Conservation (phyloP, 768 basidiomycete genomes). For the Cystofilobasidium ferigula region DNA sequence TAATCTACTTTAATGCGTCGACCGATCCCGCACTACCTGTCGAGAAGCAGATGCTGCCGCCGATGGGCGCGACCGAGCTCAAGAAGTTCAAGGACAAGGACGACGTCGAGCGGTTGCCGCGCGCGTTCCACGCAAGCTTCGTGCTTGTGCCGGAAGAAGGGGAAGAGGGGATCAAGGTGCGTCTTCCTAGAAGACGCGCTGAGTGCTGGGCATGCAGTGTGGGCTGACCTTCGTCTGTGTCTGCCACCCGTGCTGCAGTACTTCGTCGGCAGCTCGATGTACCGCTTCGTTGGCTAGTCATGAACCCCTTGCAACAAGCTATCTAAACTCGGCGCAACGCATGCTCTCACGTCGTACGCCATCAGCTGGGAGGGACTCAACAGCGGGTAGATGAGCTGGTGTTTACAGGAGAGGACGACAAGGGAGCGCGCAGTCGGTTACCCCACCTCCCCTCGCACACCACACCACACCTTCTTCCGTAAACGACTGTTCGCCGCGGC, state of each 20-base stretch:
- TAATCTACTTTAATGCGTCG: constrained; percentile 16
- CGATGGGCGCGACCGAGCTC: constrained; percentile 17
- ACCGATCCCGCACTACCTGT: constrained; percentile 5
- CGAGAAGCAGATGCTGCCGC: neutral
- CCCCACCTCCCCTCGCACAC: neutral
- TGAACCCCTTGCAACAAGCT: no score
- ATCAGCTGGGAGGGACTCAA: no score
- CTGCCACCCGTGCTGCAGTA: constrained; percentile 10
- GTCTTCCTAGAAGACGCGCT: neutral
- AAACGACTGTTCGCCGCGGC: no score
- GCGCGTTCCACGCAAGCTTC: constrained; percentile 25
- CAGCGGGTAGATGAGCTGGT: no score
- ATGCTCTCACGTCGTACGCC: no score
- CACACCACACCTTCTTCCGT: no score
- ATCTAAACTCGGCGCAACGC: no score
- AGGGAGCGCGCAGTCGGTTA: no score
- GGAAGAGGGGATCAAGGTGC: constrained; percentile 20
- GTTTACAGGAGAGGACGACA: no score
- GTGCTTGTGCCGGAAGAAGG: constrained; percentile 15
- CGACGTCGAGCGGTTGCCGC: constrained; percentile 22
- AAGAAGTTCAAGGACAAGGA: constrained; percentile 13
- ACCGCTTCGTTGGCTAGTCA: constrained; percentile 25
- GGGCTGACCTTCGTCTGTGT: neutral
- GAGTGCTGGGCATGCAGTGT: neutral
- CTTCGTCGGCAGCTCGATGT: constrained; percentile 21